Conservation (phyloP, 148 eudicot species). For the Tetragonia tetragonoides region DNA sequence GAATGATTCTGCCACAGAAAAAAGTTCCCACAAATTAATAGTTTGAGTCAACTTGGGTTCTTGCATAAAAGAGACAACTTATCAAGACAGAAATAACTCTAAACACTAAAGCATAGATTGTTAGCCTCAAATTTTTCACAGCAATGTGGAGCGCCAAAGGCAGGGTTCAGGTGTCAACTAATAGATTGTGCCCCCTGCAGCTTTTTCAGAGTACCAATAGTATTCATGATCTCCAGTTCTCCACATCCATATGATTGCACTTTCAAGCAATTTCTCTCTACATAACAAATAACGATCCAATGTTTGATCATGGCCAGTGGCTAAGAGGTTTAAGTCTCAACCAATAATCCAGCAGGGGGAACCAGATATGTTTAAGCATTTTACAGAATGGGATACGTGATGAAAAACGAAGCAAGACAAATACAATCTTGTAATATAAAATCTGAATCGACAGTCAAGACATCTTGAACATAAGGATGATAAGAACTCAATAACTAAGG, state of each 20-base stretch:
- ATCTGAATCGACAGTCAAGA: not conserved
- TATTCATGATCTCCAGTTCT: not conserved
- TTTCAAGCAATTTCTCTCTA: not conserved
- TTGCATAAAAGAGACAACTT: not conserved
- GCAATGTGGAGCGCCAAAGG: not conserved
- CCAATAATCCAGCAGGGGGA: not conserved
- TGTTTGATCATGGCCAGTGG: not conserved
- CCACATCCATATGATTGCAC: not conserved
- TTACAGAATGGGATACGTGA: not conserved
- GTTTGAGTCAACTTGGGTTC: not conserved
- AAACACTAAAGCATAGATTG: not conserved
- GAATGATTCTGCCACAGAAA: constrained; percentile 64
- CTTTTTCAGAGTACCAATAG: not conserved
- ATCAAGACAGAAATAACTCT: not conserved
- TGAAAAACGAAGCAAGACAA: not conserved
- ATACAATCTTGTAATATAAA: not conserved
- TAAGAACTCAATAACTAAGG: not conserved
- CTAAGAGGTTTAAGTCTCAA: not conserved
- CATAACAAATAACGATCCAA: not conserved
- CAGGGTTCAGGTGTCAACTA: not conserved
- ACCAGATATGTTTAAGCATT: not conserved
- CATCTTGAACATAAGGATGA: not conserved
- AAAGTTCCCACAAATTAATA: not conserved
- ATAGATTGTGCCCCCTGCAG: not conserved
- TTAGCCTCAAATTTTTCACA: not conserved